A percentile compares a stretch with the other conserved stretches of the same genome.
These are phyloP conservation scores for rapeseed (Brassica napus) DNA, from an alignment of 345 rosid genomes.

Conservation along the genomic window DNA sequence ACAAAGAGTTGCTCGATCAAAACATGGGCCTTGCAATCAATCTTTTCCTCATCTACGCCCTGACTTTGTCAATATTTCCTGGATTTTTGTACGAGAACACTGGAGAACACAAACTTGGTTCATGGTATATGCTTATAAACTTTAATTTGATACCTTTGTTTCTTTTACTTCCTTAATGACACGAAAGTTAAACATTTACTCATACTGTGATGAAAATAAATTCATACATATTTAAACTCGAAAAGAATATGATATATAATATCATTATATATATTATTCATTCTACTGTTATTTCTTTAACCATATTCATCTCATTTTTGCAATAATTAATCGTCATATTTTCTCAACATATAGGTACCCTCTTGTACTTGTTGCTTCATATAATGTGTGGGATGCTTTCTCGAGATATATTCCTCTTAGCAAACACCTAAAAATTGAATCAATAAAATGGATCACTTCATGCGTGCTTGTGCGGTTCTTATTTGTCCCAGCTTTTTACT, in stretches of 20 bases:
- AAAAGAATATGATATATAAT: not conserved
- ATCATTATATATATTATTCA: not conserved
- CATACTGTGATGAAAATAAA: not conserved
- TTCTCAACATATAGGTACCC: not conserved
- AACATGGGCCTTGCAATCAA: not conserved
- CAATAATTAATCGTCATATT: not conserved
- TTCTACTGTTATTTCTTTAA: not conserved
- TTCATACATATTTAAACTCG: not conserved
- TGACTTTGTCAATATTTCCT: not conserved
- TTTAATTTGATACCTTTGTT: not conserved
- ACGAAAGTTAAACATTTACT: not conserved
- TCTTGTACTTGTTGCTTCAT: not conserved
- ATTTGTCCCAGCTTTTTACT: not conserved
- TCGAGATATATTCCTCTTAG: not conserved
- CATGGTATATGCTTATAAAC: not conserved
- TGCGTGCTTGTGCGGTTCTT: not conserved
- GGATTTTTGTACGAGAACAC: not conserved
- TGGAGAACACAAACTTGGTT: not conserved
- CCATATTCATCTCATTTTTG: not conserved
- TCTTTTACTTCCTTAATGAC: not conserved
- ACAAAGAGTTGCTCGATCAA: constrained; percentile 45
- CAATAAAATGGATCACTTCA: not conserved
- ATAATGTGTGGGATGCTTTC: constrained; percentile 4
- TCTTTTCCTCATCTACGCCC: not conserved
- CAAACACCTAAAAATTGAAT: not conserved